Evolutionary conservation across 768 basidiomycete species (phyloP).

Genomic region (Mycena vitilis): DNA sequence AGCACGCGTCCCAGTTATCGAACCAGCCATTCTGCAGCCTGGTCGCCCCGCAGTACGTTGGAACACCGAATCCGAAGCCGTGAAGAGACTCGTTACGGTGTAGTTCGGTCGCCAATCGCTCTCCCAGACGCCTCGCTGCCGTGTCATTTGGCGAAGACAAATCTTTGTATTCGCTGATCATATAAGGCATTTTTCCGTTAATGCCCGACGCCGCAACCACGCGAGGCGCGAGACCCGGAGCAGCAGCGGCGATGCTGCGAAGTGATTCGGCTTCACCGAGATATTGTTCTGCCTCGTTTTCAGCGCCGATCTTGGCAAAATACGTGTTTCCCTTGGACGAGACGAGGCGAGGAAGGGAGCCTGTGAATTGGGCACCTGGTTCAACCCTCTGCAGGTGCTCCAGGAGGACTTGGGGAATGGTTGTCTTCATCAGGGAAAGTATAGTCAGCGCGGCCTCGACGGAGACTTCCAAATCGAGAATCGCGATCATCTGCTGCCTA

Average conservation of each 20-base stretch:
- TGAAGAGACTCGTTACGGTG: constrained; percentile 64
- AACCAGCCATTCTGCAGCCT: constrained; percentile 80
- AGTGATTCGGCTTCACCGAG: constrained; percentile 77
- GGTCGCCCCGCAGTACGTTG: constrained; percentile 83
- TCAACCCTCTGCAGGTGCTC: constrained; percentile 62
- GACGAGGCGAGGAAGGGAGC: constrained; percentile 56
- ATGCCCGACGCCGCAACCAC: constrained; percentile 63
- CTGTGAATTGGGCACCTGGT: constrained; percentile 59
- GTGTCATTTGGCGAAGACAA: constrained; percentile 58
- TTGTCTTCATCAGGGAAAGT: neutral
- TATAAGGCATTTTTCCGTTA: constrained; percentile 62
- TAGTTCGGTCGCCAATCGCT: constrained; percentile 73
- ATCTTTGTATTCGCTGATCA: constrained; percentile 81
- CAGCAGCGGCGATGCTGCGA: constrained; percentile 69
- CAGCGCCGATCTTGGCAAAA: constrained; percentile 70
- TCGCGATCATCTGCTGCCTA: too few relatives aligned
- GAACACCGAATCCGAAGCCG: constrained; percentile 77
- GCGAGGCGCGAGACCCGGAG: constrained; percentile 73
- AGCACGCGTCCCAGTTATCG: constrained; percentile 78
- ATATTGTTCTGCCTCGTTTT: constrained; percentile 71
- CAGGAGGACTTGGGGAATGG: constrained; percentile 51
- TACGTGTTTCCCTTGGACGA: constrained; percentile 71
- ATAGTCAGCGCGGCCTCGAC: too few relatives aligned
- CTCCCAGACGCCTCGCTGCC: constrained; percentile 64
- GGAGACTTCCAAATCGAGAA: too few relatives aligned